Conservation (phyloP, 176 grass and related monocot genomes). For the Zoysia pacifica region DNA sequence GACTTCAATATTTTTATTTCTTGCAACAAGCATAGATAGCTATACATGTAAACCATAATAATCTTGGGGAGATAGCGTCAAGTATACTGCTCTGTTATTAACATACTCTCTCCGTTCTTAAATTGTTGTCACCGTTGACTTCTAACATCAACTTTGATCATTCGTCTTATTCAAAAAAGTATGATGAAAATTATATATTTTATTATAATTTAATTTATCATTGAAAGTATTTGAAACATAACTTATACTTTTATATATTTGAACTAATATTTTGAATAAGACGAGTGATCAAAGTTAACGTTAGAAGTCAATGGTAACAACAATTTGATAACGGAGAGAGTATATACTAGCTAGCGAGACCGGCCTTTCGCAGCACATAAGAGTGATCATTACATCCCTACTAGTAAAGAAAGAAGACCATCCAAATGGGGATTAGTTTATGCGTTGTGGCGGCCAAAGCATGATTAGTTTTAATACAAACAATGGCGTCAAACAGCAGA, state of each 20-base stretch:
- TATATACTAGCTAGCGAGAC: neutral
- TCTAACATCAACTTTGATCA: no score
- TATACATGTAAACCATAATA: neutral
- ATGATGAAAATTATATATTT: no score
- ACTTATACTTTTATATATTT: no score
- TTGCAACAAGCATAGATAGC: constrained; percentile 4
- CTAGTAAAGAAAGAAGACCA: constrained; percentile 34
- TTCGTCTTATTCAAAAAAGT: no score
- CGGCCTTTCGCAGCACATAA: constrained; percentile 44
- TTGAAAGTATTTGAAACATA: no score
- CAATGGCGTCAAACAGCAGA: constrained; percentile 42
- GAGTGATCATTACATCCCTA: constrained; percentile 37
- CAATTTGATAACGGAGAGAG: no score
- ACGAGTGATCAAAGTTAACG: no score
- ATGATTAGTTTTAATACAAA: constrained; percentile 60
- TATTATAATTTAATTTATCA: no score
- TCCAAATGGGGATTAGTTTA: constrained; percentile 51
- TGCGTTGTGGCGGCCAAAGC: constrained; percentile 46
- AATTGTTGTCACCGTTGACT: no score
- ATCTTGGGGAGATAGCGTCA: neutral
- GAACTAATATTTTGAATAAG: no score
- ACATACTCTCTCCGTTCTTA: neutral
- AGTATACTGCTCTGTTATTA: neutral
- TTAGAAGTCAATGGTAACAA: no score
- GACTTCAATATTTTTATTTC: neutral